Conservation (phyloP, 2,329 filamentous ascomycete species). For the Mariannaea elegans region DNA sequence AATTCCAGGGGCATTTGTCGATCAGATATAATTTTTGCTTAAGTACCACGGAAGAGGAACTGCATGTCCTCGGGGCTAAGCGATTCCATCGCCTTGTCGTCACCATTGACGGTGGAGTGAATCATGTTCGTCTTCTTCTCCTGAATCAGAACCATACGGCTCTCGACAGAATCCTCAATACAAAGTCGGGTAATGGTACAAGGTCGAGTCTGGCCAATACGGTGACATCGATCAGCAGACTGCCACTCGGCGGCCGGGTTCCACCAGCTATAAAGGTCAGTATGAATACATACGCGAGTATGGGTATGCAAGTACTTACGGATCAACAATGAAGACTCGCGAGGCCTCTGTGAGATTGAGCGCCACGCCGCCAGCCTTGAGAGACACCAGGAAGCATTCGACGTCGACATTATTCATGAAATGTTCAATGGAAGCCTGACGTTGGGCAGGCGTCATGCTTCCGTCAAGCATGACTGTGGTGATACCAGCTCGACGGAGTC, state of each 20-base stretch:
- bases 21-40: conserved; percentile 18
- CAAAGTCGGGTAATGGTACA: conserved; percentile 94
- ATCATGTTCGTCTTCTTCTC: conserved; percentile 99
- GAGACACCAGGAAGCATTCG: conserved; percentile 93
- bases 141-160: conserved; percentile 91
- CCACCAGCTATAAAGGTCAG: conserved; percentile 83
- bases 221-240: conserved; percentile 91
- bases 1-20: not conserved
- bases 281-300: conserved; percentile 30
- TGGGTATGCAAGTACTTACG: conserved; percentile 66
- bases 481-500: conserved; percentile 93
- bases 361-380: conserved; percentile 96
- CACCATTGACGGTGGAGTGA: conserved; percentile 93
- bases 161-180: conserved; percentile 97
- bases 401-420: conserved; percentile 97
- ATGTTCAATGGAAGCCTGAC: conserved; percentile 92
- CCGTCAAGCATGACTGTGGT: conserved; percentile 98
- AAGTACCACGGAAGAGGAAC: conserved; percentile 86
- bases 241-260: conserved; percentile 99
- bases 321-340: conserved; percentile 94
- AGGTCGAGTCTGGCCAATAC: conserved; percentile 92
- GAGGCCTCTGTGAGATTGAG: conserved; percentile 95
- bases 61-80: conserved; percentile 92
- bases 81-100: conserved; percentile 89
- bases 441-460: conserved; percentile 93